Evolutionary conservation across 495 filamentous ascomycete species (phyloP).

Genomic region (Aspergillus diversus): DNA sequence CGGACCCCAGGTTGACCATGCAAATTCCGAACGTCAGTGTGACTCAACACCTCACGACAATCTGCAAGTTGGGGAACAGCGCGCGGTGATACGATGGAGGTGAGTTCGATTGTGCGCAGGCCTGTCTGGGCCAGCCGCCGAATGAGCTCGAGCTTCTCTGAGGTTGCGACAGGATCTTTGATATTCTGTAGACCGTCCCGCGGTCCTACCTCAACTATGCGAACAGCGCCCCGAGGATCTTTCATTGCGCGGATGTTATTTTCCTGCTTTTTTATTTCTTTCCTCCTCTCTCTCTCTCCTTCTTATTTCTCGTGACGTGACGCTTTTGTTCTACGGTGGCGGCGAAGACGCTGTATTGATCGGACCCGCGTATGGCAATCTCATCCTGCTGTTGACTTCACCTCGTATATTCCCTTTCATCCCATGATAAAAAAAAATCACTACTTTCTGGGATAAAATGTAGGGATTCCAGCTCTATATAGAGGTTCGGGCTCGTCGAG

Average conservation of each 20-base stretch:
- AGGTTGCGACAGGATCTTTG: constrained; percentile 35
- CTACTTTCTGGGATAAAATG: not conserved
- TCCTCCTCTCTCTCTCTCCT: not conserved
- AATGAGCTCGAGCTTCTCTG: constrained; percentile 46
- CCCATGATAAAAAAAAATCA: too few species aligned
- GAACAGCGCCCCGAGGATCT: constrained; percentile 15
- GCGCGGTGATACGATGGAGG: constrained; percentile 48
- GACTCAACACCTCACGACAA: constrained; percentile 35
- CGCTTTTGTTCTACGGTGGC: not conserved
- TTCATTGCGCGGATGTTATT: constrained; percentile 2
- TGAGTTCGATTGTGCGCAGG: constrained; percentile 44
- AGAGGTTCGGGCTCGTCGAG: not conserved
- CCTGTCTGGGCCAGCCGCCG: constrained; percentile 33
- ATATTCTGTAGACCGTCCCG: constrained; percentile 54
- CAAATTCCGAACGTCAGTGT: constrained; percentile 12
- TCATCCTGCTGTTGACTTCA: not conserved
- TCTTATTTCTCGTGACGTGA: not conserved
- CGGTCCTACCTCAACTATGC: constrained; percentile 53
- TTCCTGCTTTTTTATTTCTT: not conserved
- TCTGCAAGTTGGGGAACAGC: constrained; percentile 49
- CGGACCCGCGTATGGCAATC: not conserved
- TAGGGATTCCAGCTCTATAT: not conserved
- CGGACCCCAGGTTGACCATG: constrained; percentile 18
- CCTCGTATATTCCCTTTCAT: too few species aligned
- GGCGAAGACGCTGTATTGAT: not conserved